phyloP scores from a whole-genome alignment of 1,284 basidiomycete species.

The Phylloboletellus chloephorus region DNA sequence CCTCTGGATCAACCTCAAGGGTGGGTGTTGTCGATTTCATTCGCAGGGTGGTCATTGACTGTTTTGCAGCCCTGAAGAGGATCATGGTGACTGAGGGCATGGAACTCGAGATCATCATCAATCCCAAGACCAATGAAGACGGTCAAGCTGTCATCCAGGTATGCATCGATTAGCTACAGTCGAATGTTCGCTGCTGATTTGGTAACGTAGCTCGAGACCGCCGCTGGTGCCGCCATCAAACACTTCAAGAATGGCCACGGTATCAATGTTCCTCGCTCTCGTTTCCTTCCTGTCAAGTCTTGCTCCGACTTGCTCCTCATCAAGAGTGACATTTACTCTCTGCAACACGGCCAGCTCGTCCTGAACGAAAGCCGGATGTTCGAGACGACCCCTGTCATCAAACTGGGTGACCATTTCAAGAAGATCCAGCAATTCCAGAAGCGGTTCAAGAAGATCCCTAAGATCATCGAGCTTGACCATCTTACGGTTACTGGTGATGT shows the following conservation, averaged over 20 bases:
- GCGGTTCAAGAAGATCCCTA: conserved; percentile 95
- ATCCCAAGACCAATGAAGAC: conserved; percentile 87
- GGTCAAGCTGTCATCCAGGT: conserved; percentile 81
- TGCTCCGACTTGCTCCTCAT: conserved; percentile 91
- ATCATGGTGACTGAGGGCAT: conserved; percentile 90
- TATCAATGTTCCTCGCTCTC: conserved; percentile 94
- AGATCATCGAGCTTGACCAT: conserved; percentile 92
- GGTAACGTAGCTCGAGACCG: conserved; percentile 81
- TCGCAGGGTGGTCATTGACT: conserved; percentile 3
- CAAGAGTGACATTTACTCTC: conserved; percentile 95
- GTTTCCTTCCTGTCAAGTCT: conserved; percentile 95
- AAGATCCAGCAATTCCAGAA: conserved; percentile 97
- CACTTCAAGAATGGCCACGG: conserved; percentile 94
- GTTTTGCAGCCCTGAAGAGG: conserved; percentile 74
- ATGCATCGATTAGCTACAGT: conserved; percentile 3
- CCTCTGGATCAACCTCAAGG: conserved; percentile 91
- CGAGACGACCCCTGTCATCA: conserved; percentile 94
- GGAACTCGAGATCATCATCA: conserved; percentile 92
- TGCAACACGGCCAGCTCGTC: conserved; percentile 91
- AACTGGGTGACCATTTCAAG: conserved; percentile 91
- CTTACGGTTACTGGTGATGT: conserved; percentile 96
- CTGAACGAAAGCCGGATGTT: conserved; percentile 91
- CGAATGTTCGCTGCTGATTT: conserved; percentile 21
- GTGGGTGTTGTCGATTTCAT: conserved; percentile 28
- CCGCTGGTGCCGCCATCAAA: conserved; percentile 97